phyloP scores from a whole-genome alignment of 139 green algal species.

The Coelastrella sp. region DNA sequence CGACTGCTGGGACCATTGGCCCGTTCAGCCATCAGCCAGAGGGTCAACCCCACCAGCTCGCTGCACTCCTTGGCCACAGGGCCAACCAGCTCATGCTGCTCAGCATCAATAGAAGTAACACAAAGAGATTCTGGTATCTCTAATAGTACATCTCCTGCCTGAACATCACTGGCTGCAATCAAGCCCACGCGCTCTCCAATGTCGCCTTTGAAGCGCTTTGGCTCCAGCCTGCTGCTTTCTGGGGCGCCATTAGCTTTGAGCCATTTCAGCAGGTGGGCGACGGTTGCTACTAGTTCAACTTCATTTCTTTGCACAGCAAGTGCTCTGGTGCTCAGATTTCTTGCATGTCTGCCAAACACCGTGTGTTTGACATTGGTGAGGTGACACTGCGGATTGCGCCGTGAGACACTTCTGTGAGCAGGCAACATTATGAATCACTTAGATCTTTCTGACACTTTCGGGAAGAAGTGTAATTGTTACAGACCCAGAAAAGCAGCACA shows the following conservation, averaged over 20 bases:
- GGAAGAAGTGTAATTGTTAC: too few relatives aligned
- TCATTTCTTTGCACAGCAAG: constrained; percentile 6
- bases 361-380: neutral
- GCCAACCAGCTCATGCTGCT: constrained; percentile 70
- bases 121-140: constrained; percentile 78
- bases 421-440: too few relatives aligned
- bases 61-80: constrained; percentile 61
- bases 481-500: too few relatives aligned
- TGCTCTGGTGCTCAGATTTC: neutral
- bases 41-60: constrained; percentile 87
- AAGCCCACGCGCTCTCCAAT: constrained; percentile 47
- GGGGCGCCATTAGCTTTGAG: neutral
- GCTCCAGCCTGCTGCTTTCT: constrained; percentile 6
- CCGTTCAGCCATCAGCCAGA: constrained; percentile 90
- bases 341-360: neutral
- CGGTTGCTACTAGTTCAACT: constrained; percentile 27
- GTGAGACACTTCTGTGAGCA: neutral
- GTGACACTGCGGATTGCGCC: neutral
- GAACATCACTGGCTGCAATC: constrained; percentile 48
- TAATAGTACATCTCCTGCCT: constrained; percentile 55
- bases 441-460: too few relatives aligned
- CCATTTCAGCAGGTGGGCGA: constrained; percentile 38
- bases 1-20: constrained; percentile 51
- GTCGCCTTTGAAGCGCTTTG: constrained; percentile 51
- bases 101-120: constrained; percentile 85